Evolutionary conservation across 2,329 filamentous ascomycete species (phyloP).

Genomic region (Neofusicoccum parvum): DNA sequence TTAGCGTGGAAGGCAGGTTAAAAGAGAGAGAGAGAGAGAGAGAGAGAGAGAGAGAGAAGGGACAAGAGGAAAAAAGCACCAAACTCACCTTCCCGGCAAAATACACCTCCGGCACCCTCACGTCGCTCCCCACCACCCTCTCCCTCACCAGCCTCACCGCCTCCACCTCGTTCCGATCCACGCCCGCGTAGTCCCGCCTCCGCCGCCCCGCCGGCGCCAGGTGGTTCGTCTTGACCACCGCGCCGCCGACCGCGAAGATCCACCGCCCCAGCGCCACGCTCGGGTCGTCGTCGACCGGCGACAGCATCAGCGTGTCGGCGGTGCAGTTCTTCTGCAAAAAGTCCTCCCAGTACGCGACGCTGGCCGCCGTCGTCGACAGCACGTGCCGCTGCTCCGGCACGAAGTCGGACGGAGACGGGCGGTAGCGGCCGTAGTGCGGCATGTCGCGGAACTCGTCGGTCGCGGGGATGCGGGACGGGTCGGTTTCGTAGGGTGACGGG

Average conservation of each 20-base stretch:
- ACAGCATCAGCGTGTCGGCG: constrained; percentile 20
- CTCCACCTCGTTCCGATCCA: constrained; percentile 46
- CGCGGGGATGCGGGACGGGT: constrained; percentile 16
- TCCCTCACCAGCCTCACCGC: constrained; percentile 37
- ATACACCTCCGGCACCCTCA: constrained; percentile 33
- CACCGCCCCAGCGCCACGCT: constrained; percentile 20
- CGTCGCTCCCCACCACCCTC: constrained; percentile 26
- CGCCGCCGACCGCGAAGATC: constrained; percentile 24
- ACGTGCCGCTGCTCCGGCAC: constrained; percentile 19
- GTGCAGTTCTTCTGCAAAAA: constrained; percentile 12
- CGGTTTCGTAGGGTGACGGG: constrained; percentile 20
- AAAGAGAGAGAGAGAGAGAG: not conserved
- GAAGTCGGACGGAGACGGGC: constrained; percentile 22
- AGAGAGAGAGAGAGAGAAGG: not conserved
- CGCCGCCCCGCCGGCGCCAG: constrained; percentile 15
- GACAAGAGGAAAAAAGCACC: no score
- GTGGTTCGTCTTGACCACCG: constrained; percentile 24
- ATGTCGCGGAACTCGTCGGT: constrained; percentile 22
- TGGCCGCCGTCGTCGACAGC: constrained; percentile 14
- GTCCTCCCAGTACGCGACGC: constrained; percentile 23
- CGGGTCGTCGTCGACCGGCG: constrained; percentile 6
- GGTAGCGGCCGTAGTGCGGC: constrained; percentile 24
- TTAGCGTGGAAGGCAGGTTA: rapidly evolving
- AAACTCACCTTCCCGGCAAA: not conserved
- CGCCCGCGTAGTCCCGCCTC: constrained; percentile 41